Evolutionary conservation across 2,329 filamentous ascomycete species (phyloP).

Genomic region (Pseudocercospora fuligena): DNA sequence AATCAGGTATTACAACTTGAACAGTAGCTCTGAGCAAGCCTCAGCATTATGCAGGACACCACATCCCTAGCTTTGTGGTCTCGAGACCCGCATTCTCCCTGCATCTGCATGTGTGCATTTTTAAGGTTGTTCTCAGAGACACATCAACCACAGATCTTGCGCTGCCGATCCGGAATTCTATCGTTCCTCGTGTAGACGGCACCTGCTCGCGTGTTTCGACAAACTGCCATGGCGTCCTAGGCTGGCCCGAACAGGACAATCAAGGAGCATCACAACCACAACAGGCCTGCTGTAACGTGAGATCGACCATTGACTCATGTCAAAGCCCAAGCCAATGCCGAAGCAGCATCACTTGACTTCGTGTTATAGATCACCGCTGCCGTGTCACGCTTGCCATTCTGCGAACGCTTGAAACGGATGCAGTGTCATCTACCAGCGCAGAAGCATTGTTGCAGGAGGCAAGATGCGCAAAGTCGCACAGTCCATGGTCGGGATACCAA

Average conservation of each 20-base stretch:
- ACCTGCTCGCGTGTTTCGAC: background rate
- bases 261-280: background rate
- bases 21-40: too few relatives aligned
- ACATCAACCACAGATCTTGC: background rate
- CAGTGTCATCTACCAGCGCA: background rate
- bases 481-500: background rate
- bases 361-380: background rate
- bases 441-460: background rate
- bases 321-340: background rate
- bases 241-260: background rate
- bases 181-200: background rate
- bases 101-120: background rate
- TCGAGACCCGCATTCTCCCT: background rate
- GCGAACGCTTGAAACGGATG: background rate
- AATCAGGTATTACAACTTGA: background rate
- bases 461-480: background rate
- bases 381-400: background rate
- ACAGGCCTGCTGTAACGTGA: background rate
- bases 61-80: too few relatives aligned
- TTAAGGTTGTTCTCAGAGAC: background rate
- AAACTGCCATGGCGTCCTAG: background rate
- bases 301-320: background rate
- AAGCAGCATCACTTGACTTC: background rate
- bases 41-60: too few relatives aligned
- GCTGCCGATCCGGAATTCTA: background rate